phyloP scores from a whole-genome alignment of 495 filamentous ascomycete species.

The Terfezia boudieri region DNA sequence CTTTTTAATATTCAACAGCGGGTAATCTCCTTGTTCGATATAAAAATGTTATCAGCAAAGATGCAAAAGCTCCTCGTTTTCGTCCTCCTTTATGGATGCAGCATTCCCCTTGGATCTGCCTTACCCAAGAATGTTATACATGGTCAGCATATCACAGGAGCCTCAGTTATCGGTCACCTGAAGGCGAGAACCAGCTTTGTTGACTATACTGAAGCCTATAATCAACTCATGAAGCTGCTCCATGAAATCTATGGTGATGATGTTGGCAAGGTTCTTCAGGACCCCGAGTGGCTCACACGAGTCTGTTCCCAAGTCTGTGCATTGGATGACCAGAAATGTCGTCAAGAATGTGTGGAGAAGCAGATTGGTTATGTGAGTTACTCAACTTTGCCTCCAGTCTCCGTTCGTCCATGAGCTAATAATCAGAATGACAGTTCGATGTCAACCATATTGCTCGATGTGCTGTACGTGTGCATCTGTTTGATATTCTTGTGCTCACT shows the following conservation, averaged over 20 bases:
- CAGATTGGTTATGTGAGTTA: not conserved
- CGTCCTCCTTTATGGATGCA: not conserved
- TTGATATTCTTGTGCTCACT: no score
- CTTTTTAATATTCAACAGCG: not conserved
- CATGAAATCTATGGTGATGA: not conserved
- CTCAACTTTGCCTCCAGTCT: not conserved
- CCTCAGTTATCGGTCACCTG: not conserved
- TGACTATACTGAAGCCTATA: not conserved
- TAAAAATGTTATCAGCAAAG: not conserved
- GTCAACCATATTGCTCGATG: not conserved
- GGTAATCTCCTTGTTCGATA: not conserved
- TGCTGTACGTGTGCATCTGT: not conserved
- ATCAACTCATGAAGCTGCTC: not conserved
- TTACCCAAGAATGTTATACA: not conserved
- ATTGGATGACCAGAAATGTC: not conserved
- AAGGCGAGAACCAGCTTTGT: not conserved
- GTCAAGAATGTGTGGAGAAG: not conserved
- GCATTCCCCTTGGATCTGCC: not conserved
- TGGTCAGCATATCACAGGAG: not conserved
- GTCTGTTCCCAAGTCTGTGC: not conserved
- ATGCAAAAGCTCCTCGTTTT: not conserved
- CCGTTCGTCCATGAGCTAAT: no score
- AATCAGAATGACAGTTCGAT: not conserved
- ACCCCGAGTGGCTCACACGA: not conserved
- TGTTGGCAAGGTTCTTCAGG: not conserved